Evolutionary conservation across 257 asterid species (phyloP), one percentile per base, ranked within the genome.

Genomic region (Solanum arcanum): DNA sequence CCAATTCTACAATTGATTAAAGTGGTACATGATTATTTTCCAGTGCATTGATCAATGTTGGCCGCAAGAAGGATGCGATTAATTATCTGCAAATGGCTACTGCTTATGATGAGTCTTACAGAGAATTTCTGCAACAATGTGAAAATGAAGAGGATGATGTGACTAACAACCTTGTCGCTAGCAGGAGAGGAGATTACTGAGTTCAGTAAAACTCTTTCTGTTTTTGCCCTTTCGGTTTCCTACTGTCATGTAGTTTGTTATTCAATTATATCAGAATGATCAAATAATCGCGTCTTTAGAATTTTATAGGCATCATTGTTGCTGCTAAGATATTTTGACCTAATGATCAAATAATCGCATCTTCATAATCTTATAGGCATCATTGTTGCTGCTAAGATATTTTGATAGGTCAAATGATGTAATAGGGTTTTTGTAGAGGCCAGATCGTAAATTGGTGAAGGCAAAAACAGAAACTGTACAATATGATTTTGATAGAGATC

Each of bases 11-110:
- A n/a, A 66, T 66, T 69, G 62, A 42, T 64, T 46, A 66, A 62
- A n/a, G 29, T 84, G 29, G 87, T 42, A 46, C 62, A 70, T 59
- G 39, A 46, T 84, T 41, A 18, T 27, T 39, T 87, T 83, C 44
- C 90, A 97, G 99, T 89, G 91, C 96, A 87, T 90, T 95, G 80
- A 49, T 73, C 59, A 85, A 44, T 73, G 92, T 88, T 89, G 91
- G 91, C 20, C 46, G 56, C 64, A 86, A 86, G 82, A 39, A 9
- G 21, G 87, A 86, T 70, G 87, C 87, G 15, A 31, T 70, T 41
- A 73, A 73, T 35, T 74, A 72, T 72, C 69, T 86, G 87, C 87
- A 21, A 56, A 33, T 29, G 72, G 87, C 83, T 31, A 77, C 69
- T 9, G 84, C 87, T 21, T 86, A 86, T 72, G 14, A 86, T 35